Base-by-base conservation (phyloP, 257 asterid genomes). In the Henckelia pumila region DNA sequence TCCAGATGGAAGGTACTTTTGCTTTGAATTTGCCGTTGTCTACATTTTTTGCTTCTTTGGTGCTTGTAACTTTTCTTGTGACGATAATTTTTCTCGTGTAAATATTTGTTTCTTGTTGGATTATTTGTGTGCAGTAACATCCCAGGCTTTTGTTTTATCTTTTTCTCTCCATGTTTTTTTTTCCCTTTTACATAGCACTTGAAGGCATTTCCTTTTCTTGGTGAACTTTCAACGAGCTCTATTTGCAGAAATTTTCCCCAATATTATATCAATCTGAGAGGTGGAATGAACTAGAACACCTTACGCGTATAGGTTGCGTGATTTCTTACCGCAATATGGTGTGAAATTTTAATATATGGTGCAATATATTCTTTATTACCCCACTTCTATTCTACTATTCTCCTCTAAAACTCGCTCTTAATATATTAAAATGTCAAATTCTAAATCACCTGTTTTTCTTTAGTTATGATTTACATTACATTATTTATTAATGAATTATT, bases 1-100 rank as follows among this genome's bases (percentile, higher is more conserved):
- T 78, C 99, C 99, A 60, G 99, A 94, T 85, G 97, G 99, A 77
- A 94, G 99, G 99, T 90, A 73, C 53, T 58, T 67, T 53, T 75
- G 22, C 30, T 32, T 64, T 71, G 61, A 53, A 47, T 69, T 29
- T 24, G 60, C 55, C 62, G 67, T 22, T 66, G 60, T 19, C 29
- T 7, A 13, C 14, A 10, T 19, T 23, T 71, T 58, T 63, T 59
- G 14, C 33, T 19, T 32, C 16, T 17, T 63, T 59, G 26, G 56
- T 68, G 20, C 56, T 32, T 47, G 13, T 23, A 3, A 16, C 19
- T 44, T 44, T 16, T 44, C 20, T 5, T 44, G 53, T 44, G 53
- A 16, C 2, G 50, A 40, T 40, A 3, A 44, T 44, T 16, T 2
- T 17, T 44, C n/a, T 44, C 8, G 53, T 44, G 20, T 44, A 44